A percentile compares a stretch with the other conserved stretches of the same genome.
These are phyloP conservation scores for Podaxis rugospora DNA, from an alignment of 768 basidiomycete species.

Conservation along the genomic window DNA sequence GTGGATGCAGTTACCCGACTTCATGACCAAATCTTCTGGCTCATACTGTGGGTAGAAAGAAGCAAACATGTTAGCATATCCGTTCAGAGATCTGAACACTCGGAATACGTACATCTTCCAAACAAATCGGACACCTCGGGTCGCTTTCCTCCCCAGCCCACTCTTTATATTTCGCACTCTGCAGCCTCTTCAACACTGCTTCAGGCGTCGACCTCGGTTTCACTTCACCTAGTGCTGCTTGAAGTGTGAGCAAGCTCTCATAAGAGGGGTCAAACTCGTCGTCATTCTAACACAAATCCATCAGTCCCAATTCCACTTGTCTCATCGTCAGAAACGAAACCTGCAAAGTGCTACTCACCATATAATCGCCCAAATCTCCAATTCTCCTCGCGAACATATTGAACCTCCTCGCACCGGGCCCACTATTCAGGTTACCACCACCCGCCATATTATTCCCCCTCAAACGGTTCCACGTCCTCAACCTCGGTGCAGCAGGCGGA, in stretches of 20 bases:
- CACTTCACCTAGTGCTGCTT: constrained; percentile 62
- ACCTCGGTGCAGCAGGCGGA: background rate
- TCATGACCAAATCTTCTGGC: constrained; percentile 56
- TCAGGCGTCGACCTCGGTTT: constrained; percentile 61
- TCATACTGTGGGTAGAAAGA: constrained; percentile 46
- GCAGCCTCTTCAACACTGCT: constrained; percentile 50
- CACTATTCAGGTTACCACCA: background rate
- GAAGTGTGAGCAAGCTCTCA: constrained; percentile 58
- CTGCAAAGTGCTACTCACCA: constrained; percentile 20
- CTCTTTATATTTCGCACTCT: constrained; percentile 13
- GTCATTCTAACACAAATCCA: constrained; percentile 45
- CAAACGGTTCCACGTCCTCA: constrained; percentile 1
- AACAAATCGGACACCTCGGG: constrained; percentile 75
- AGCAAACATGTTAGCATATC: constrained; percentile 10
- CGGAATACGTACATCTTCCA: constrained; percentile 65
- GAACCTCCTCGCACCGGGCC: background rate
- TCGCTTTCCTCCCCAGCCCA: constrained; percentile 31
- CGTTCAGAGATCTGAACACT: background rate
- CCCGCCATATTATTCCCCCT: background rate
- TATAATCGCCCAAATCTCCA: constrained; percentile 35
- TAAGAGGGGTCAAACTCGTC: constrained; percentile 77
- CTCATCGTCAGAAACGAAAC: background rate
- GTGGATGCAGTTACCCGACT: constrained; percentile 67
- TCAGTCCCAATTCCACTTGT: background rate
- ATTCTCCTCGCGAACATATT: constrained; percentile 12